Evolutionary conservation across 106 monocot species (phyloP).

Genomic region (Dendrobium catenatum): DNA sequence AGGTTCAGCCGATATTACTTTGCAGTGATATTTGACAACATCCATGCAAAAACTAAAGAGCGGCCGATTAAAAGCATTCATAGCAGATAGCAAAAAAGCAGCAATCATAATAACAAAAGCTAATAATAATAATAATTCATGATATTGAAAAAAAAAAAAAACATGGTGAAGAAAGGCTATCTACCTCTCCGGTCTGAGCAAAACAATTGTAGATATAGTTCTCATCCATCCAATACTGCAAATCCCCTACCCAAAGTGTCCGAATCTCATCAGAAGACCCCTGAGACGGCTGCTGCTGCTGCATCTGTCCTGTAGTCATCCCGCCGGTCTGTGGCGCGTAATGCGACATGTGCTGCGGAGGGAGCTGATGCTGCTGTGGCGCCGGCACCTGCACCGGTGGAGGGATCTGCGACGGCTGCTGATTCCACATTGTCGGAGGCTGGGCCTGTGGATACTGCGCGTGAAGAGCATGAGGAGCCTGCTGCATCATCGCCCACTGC

Average conservation of each 20-base stretch:
- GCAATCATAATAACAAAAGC: background rate
- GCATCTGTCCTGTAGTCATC: slow-evolving; percentile 4
- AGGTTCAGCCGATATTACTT: background rate
- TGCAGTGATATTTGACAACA: background rate
- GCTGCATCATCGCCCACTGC: slow-evolving; percentile 32
- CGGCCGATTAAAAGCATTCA: background rate
- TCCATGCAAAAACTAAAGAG: background rate
- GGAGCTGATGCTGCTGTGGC: slow-evolving; percentile 19
- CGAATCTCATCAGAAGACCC: slow-evolving; percentile 46
- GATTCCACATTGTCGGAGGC: slow-evolving; percentile 44
- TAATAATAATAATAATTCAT: background rate
- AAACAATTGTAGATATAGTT: slow-evolving; percentile 57
- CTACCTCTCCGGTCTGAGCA: slow-evolving; percentile 56
- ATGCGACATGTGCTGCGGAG: background rate
- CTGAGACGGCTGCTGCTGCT: slow-evolving; percentile 8
- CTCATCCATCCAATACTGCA: slow-evolving; percentile 97
- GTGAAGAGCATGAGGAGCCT: slow-evolving; percentile 3
- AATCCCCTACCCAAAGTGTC: slow-evolving; percentile 84
- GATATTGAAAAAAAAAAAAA: background rate
- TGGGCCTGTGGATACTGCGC: slow-evolving; percentile 17
- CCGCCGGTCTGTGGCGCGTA: slow-evolving; percentile 1
- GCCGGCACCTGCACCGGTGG: slow-evolving; percentile 24
- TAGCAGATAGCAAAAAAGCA: slow-evolving; percentile 2
- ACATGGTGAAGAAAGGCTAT: background rate
- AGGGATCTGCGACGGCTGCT: slow-evolving; percentile 58